phyloP scores from a whole-genome alignment of 169 alveolate genomes.

The Plasmodium sp. region DNA sequence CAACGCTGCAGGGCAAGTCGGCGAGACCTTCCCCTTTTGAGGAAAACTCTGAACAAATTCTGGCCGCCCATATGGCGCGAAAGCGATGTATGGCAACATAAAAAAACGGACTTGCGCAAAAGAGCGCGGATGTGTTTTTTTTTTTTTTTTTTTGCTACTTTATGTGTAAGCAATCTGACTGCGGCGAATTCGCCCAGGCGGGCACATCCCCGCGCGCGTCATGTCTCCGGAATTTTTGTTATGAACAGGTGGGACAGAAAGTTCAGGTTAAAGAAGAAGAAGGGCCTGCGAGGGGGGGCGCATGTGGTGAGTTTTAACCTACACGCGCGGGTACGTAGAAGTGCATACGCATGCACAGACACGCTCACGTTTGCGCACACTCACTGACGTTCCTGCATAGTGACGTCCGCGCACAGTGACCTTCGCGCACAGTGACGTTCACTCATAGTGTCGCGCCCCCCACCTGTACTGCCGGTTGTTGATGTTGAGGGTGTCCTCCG shows the following conservation, averaged over 20 bases:
- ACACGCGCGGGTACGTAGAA: neutral
- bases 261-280: neutral
- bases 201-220: neutral
- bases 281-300: neutral
- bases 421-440: neutral
- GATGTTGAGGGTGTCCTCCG: slow-evolving; percentile 48
- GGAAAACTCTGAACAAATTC: neutral
- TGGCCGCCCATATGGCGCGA: neutral
- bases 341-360: neutral
- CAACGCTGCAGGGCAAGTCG: neutral
- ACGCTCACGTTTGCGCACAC: neutral
- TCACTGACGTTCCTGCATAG: neutral
- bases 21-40: neutral
- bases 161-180: neutral
- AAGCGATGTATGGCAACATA: neutral
- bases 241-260: neutral
- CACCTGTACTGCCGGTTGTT: slow-evolving; percentile 54
- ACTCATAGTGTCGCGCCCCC: neutral
- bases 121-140: neutral
- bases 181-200: neutral
- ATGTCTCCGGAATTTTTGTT: neutral
- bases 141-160: neutral
- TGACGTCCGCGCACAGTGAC: neutral
- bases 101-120: neutral
- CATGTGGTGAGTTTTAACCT: neutral